These are phyloP conservation scores for Fagopyrum esculentum DNA, from an alignment of 148 eudicot species.

Conservation along the genomic window DNA sequence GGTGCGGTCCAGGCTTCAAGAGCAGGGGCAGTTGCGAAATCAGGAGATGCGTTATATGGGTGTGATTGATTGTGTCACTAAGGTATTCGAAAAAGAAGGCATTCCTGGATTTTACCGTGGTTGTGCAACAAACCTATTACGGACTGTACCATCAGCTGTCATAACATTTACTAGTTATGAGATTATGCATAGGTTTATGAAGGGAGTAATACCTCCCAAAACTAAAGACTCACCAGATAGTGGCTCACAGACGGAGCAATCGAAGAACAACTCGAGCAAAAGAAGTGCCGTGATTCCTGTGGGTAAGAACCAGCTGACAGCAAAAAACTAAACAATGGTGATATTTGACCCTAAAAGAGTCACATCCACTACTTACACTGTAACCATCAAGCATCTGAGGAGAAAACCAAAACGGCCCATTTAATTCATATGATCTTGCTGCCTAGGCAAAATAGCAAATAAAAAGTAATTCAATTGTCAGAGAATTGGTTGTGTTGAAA, in stretches of 20 bases:
- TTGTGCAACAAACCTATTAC: slow-evolving; percentile 79
- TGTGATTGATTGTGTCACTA: slow-evolving; percentile 59
- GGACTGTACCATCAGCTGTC: slow-evolving; percentile 86
- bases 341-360: neutral
- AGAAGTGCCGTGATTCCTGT: slow-evolving; percentile 20
- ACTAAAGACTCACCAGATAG: slow-evolving; percentile 21
- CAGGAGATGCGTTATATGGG: slow-evolving; percentile 48
- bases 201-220: slow-evolving; percentile 31
- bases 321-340: slow-evolving; percentile 10
- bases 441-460: neutral
- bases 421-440: slow-evolving; percentile 5
- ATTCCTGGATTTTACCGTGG: slow-evolving; percentile 80
- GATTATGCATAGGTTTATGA: slow-evolving; percentile 66
- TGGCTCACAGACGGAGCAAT: slow-evolving; percentile 6
- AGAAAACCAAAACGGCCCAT: neutral
- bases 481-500: neutral
- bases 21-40: slow-evolving; percentile 68
- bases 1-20: slow-evolving; percentile 84
- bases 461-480: neutral
- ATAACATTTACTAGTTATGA: slow-evolving; percentile 92
- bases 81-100: slow-evolving; percentile 50
- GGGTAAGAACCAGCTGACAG: slow-evolving; percentile 17
- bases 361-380: neutral
- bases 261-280: slow-evolving; percentile 20
- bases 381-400: neutral